Evolutionary conservation across 2,329 filamentous ascomycete species (phyloP).

Genomic region (Verticillium albo-atrum): DNA sequence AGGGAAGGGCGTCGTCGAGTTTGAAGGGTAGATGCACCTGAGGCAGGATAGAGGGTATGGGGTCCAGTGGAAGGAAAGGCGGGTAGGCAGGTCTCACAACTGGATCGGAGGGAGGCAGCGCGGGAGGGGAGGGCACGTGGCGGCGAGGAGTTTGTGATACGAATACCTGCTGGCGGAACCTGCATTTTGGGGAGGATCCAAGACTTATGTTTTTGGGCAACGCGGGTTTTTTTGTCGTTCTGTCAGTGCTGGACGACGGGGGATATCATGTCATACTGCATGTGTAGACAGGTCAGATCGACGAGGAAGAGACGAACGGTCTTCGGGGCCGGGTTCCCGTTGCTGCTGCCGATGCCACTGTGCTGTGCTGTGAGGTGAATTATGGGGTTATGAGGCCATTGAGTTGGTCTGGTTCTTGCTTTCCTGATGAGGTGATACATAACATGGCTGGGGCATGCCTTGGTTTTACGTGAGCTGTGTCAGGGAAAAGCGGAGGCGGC

Average conservation of each 20-base stretch:
- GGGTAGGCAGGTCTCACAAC: background rate
- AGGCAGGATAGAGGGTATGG: background rate
- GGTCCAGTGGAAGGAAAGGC: background rate
- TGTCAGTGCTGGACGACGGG: background rate
- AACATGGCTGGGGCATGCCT: background rate
- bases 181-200: background rate
- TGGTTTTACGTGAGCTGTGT: background rate
- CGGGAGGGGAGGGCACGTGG: background rate
- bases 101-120: background rate
- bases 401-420: too few relatives aligned
- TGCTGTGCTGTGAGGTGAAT: background rate
- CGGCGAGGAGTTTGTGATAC: background rate
- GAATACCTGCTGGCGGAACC: background rate
- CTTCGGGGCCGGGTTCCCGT: background rate
- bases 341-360: background rate
- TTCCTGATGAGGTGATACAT: background rate
- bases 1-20: constrained; percentile 34
- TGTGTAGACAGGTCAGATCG: background rate
- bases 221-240: background rate
- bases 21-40: constrained; percentile 25
- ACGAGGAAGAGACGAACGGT: background rate
- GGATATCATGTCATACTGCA: background rate
- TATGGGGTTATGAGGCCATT: too few relatives aligned
- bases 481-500: too few relatives aligned
- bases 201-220: background rate